Conservation (phyloP, 2,329 filamentous ascomycete genomes). For the Periglandula ipomoeae region DNA sequence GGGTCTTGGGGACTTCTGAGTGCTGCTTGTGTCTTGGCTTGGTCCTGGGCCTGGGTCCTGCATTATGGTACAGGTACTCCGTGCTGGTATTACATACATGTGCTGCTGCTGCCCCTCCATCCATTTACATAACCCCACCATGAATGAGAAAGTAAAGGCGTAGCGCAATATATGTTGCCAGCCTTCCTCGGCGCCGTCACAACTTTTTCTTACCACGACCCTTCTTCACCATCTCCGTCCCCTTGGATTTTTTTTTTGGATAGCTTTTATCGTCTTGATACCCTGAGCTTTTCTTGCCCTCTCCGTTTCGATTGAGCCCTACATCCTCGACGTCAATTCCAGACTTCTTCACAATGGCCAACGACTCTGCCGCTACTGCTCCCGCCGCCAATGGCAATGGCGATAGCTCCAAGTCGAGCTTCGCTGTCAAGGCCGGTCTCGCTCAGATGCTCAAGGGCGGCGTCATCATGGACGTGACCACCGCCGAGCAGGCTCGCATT, state of each 20-base stretch:
- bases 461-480: conserved; percentile 98
- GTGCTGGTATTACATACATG: background rate
- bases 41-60: too few relatives aligned
- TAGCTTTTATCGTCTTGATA: background rate
- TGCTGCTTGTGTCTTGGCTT: too few relatives aligned
- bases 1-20: too few relatives aligned
- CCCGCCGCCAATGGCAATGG: conserved; percentile 17
- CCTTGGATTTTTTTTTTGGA: background rate
- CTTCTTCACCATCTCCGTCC: too few relatives aligned
- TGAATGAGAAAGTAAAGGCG: background rate
- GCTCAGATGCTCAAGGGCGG: conserved; percentile 98
- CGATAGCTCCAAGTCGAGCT: conserved; percentile 43
- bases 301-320: background rate
- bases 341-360: conserved; percentile 19
- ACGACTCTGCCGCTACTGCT: conserved; percentile 22
- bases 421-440: conserved; percentile 88
- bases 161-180: background rate
- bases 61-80: too few relatives aligned
- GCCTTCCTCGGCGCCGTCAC: background rate
- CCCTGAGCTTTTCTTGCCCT: background rate
- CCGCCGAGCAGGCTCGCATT: conserved; percentile 88
- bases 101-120: conserved; percentile 4
- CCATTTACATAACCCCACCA: conserved; percentile 1
- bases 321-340: background rate
- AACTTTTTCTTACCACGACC: background rate